These are phyloP conservation scores for Phytophthora hibernalis DNA, from an alignment of 352 stramenopile species.

Conservation along the genomic window DNA sequence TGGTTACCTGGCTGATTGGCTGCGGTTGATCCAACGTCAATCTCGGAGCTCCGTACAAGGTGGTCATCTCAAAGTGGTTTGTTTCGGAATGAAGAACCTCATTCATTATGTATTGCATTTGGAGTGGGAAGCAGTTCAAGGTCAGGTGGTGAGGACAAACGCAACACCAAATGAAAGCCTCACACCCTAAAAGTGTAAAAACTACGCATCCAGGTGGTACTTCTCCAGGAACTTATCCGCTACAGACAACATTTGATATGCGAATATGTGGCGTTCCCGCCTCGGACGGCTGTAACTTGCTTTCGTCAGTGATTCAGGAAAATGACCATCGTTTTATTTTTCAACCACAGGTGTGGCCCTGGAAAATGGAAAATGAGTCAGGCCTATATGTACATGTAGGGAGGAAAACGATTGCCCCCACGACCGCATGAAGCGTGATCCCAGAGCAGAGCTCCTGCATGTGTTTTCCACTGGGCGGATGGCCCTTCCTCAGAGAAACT, in stretches of 20 bases:
- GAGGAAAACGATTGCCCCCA: too few relatives aligned
- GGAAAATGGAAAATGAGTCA: too few relatives aligned
- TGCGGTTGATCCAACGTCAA: background rate
- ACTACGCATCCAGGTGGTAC: background rate
- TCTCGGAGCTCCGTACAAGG: background rate
- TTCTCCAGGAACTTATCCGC: background rate
- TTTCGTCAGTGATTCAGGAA: background rate
- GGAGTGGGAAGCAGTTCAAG: slow-evolving; percentile 8
- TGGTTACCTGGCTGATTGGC: slow-evolving; percentile 3
- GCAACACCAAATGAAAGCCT: background rate
- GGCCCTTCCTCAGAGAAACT: too few relatives aligned
- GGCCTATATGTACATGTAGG: too few relatives aligned
- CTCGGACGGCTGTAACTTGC: too few relatives aligned
- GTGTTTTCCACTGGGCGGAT: too few relatives aligned
- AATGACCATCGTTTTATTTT: too few relatives aligned
- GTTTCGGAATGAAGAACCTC: slow-evolving; percentile 9
- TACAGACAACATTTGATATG: background rate
- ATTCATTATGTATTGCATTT: background rate
- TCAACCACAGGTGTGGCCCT: too few relatives aligned
- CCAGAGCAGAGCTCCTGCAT: too few relatives aligned
- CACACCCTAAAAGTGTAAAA: background rate
- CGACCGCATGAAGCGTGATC: too few relatives aligned
- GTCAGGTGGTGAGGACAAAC: background rate
- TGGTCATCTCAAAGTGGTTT: slow-evolving; percentile 20
- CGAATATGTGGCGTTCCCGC: background rate